Percentiles rank a stretch among this genome's conserved stretches.
Conservation (phyloP, 1,139 yeast species). For the Taphrina populina region DNA sequence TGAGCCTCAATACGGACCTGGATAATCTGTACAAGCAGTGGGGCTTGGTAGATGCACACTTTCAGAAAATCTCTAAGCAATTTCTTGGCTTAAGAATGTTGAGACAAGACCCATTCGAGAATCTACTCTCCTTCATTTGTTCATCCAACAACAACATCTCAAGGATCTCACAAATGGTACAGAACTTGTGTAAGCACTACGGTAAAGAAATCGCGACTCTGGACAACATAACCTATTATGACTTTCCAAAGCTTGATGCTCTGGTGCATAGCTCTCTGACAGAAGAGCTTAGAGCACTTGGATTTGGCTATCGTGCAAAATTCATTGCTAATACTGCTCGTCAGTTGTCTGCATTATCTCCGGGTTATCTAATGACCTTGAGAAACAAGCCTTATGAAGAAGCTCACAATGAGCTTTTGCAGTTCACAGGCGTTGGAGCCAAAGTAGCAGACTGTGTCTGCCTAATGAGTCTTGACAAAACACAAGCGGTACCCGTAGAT, state of each 20-base stretch:
- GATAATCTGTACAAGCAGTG: slow-evolving; percentile 59
- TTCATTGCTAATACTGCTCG: slow-evolving; percentile 78
- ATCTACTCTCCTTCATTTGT: slow-evolving; percentile 82
- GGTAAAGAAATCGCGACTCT: slow-evolving; percentile 62
- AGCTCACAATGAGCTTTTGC: slow-evolving; percentile 64
- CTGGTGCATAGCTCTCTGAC: slow-evolving; percentile 52
- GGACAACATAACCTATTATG: slow-evolving; percentile 60
- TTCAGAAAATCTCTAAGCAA: slow-evolving; percentile 45
- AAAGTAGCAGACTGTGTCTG: slow-evolving; percentile 91
- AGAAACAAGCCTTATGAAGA: slow-evolving; percentile 54
- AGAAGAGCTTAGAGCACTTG: slow-evolving; percentile 53
- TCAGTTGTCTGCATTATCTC: slow-evolving; percentile 45
- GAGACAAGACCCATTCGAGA: slow-evolving; percentile 97
- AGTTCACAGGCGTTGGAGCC: slow-evolving; percentile 90
- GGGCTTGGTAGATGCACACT: slow-evolving; percentile 57
- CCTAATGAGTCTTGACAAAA: slow-evolving; percentile 23
- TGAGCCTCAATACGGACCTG: slow-evolving; percentile 61
- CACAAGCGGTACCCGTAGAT: slow-evolving; percentile 85
- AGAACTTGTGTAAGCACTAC: slow-evolving; percentile 66
- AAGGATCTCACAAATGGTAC: slow-evolving; percentile 87
- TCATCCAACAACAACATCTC: slow-evolving; percentile 95
- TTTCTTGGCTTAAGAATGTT: slow-evolving; percentile 77
- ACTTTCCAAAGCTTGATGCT: slow-evolving; percentile 68
- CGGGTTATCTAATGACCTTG: slow-evolving; percentile 44
- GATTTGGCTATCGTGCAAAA: slow-evolving; percentile 92